Evolutionary conservation across 805 yeast species (phyloP), one percentile per base, ranked within the genome.

Genomic region (Lachancea quebecensis): DNA sequence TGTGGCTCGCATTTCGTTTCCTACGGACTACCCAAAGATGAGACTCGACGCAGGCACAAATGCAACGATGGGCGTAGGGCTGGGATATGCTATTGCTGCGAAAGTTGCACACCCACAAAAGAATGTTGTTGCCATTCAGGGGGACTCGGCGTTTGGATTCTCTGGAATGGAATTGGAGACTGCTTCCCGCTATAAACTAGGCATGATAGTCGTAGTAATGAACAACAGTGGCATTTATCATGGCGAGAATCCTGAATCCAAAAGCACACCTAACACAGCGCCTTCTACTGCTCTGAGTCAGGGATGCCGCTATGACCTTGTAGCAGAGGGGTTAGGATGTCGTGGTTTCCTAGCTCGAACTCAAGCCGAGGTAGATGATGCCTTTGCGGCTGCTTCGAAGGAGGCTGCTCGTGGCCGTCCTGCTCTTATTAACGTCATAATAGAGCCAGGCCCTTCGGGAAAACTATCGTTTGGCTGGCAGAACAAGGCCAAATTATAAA

Each of bases 141-240:
- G 89, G 6, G 89, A 83, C 58, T 82, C 89, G 1, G 89, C 89
- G 2, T 80, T 82, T 65, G 89, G 89, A 2, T 82, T 82, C 56
- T 77, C 84, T 5, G 86, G 78, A 0, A 72, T 81, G 72, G 90
- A 82, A 52, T 50, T 82, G n/a, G 89, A 83, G 55, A 82, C 90
- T 0, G 77, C 83, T 1, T 77, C 76, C 4, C 64, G 89, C 35
- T 62, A 70, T 25, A 56, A 68, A 2, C 60, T 82, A 17, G 82
- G 82, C 2, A 62, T 81, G 51, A 62, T 81, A 6, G 65, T 82
- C 9, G 68, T 78, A 21, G 78, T 82, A n/a, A 79, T 82, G 82
- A 82, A 82, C 61, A 82, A 82, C 57, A 74, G 81, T 28, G 90
- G 90, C 1, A 78, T 82, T 2, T 82, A 82, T 57, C 85, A 80